Evolutionary conservation across 345 rosid species (phyloP), one percentile per base, ranked within the genome.

Genomic region (Durio zibethinus): DNA sequence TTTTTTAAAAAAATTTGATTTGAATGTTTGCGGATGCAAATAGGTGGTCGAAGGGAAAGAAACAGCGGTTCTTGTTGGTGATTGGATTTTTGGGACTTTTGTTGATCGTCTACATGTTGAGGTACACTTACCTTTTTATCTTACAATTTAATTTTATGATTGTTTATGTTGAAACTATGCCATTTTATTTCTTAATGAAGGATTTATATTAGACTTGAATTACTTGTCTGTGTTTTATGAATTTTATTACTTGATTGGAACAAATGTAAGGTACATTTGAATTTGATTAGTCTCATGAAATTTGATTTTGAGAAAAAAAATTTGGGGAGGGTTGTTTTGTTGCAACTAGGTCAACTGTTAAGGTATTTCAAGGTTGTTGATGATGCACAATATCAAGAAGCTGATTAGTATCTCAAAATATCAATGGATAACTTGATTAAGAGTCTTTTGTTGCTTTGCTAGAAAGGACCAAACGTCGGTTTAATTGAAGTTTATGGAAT

Each of bases 11-110:
- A 18, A 8, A 18, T 53, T 18, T 2, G 76, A 10, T 38, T 64
- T 74, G 38, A 64, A 29, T 77, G 61, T 63, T 69, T 31, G 14
- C n/a, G 81, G 62, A 59, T 57, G 47, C 31, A 33, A 31, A 72
- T 72, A 95, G 99, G 99, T 95, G 76, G 99, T 96, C 76, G 99
- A 96, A 88, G 99, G 98, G 53, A 80, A 86, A 77, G 93, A 90
- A 33, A 87, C 99, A 1, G 99, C 97, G 76, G 77, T 90, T 74
- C 85, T 82, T n/a, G 97, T 96, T 77, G 96, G 97, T 71, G 89
- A 84, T 72, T 96, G 99, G 99, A 92, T 93, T 72, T 93, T 97
- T 2, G 88, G 88, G 43, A 92, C 98, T 67, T 96, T 86, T 83
- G 90, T 83, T 78, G 99, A 93, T 86, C 97, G 97, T 73, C 86